These are phyloP conservation scores for Aspergillus alliaceus DNA, from an alignment of 2,329 filamentous ascomycete genomes.

Conservation along the genomic window DNA sequence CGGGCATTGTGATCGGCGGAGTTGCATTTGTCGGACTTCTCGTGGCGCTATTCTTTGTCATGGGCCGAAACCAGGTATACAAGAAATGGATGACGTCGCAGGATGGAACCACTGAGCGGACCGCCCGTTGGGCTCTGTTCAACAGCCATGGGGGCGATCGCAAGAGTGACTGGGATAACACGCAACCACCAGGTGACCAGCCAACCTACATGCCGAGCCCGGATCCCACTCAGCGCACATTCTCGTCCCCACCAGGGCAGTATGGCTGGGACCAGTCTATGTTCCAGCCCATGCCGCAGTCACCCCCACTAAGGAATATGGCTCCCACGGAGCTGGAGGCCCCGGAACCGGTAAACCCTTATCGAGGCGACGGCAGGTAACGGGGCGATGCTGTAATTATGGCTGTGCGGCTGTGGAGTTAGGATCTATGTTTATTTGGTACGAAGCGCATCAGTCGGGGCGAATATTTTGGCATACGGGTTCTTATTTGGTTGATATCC, in stretches of 20 bases:
- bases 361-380: background rate
- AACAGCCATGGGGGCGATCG: slow-evolving; percentile 13
- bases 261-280: slow-evolving; percentile 2
- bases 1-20: slow-evolving; percentile 58
- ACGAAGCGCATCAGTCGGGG: background rate
- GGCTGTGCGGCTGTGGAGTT: background rate
- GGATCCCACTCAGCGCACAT: background rate
- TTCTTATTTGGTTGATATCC: background rate
- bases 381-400: background rate
- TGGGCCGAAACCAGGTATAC: slow-evolving; percentile 37
- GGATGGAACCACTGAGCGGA: slow-evolving; percentile 32
- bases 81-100: slow-evolving; percentile 35
- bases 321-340: slow-evolving; percentile 1
- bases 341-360: background rate
- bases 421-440: background rate
- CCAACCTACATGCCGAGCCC: slow-evolving; percentile 2
- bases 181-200: slow-evolving; percentile 3
- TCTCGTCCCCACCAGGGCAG: background rate
- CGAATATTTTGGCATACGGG: background rate
- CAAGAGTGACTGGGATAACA: slow-evolving; percentile 7
- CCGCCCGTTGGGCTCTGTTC: slow-evolving; percentile 33
- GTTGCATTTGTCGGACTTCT: slow-evolving; percentile 50
- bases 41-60: slow-evolving; percentile 41
- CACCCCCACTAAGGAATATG: background rate
- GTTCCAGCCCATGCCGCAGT: background rate